phyloP scores from a whole-genome alignment of 2,329 filamentous ascomycete genomes.

The Iodosphaeria phyllophila region DNA sequence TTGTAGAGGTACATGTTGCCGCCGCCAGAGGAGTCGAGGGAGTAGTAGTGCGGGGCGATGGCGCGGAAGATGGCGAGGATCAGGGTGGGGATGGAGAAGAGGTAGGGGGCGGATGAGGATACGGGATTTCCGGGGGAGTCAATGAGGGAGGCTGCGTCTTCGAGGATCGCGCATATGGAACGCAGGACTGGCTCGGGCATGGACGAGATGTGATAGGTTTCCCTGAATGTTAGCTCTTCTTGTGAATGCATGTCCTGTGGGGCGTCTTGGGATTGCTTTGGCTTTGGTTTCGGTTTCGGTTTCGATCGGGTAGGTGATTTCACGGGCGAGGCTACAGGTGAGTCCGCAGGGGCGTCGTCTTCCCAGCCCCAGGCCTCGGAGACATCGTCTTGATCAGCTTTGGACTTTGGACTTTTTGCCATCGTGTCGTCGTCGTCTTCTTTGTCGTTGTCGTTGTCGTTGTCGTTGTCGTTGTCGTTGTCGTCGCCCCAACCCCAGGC shows the following conservation, averaged over 20 bases:
- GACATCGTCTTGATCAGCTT: slow-evolving; percentile 8
- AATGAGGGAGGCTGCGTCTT: slow-evolving; percentile 41
- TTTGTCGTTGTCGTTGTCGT: too few species aligned
- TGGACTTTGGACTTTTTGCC: slow-evolving; percentile 8
- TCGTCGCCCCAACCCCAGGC: slow-evolving; percentile 66
- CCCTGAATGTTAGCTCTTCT: slow-evolving; percentile 61
- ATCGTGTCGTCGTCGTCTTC: slow-evolving; percentile 26
- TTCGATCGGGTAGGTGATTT: slow-evolving; percentile 1
- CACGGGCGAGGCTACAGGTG: slow-evolving; percentile 5
- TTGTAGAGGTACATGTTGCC: slow-evolving; percentile 56
- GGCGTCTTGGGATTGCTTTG: slow-evolving; percentile 5
- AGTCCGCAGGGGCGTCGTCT: slow-evolving; percentile 36
- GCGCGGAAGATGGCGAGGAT: slow-evolving; percentile 65
- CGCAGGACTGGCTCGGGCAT: slow-evolving; percentile 64
- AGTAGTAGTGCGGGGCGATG: slow-evolving; percentile 57
- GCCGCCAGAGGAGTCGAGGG: slow-evolving; percentile 34
- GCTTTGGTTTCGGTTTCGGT: slow-evolving; percentile 1
- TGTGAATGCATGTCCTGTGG: too few species aligned
- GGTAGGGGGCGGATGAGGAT: slow-evolving; percentile 44
- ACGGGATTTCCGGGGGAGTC: slow-evolving; percentile 36
- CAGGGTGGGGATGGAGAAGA: slow-evolving; percentile 56
- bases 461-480: slow-evolving; percentile 23
- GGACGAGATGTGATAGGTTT: slow-evolving; percentile 76
- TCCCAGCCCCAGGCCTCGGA: slow-evolving; percentile 76
- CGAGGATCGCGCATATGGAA: slow-evolving; percentile 38